Percentiles rank a stretch among this genome's conserved stretches.
Evolutionary conservation across 768 basidiomycete species (phyloP).

Genomic region (Collybia sp.): DNA sequence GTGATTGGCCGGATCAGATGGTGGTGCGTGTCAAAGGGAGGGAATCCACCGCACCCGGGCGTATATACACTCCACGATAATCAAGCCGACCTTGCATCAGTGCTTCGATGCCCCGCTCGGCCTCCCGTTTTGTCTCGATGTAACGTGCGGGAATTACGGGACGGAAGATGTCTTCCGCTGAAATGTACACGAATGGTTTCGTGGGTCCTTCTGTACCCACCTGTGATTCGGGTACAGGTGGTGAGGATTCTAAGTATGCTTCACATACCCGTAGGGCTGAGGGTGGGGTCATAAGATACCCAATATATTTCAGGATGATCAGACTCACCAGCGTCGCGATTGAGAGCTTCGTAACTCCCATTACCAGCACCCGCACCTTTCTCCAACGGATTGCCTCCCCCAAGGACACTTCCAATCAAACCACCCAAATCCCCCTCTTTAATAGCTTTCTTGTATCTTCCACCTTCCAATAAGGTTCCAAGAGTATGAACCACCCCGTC

Average conservation of each 20-base stretch:
- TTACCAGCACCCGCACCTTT: constrained; percentile 27
- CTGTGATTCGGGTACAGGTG: too few species aligned
- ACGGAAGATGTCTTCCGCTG: constrained; percentile 90
- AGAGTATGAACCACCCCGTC: constrained; percentile 90
- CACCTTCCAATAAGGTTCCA: constrained; percentile 82
- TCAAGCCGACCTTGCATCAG: constrained; percentile 38
- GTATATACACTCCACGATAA: constrained; percentile 74
- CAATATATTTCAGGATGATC: constrained; percentile 1
- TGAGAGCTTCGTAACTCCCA: constrained; percentile 73
- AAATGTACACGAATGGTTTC: constrained; percentile 89
- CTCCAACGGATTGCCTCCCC: constrained; percentile 57
- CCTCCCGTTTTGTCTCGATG: constrained; percentile 91
- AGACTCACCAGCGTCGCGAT: constrained; percentile 82
- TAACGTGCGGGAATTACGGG: constrained; percentile 84
- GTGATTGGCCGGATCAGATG: constrained; percentile 4
- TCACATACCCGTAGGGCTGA: constrained; percentile 75
- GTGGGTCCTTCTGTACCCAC: constrained; percentile 10
- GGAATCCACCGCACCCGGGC: constrained; percentile 68
- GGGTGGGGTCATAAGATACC: constrained; percentile 1
- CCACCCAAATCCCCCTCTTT: constrained; percentile 51
- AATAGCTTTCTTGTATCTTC: constrained; percentile 74
- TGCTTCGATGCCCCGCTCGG: constrained; percentile 65
- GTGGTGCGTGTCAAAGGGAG: constrained; percentile 2
- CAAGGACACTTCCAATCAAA: constrained; percentile 40
- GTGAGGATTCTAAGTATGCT: constrained; percentile 53